Percentiles rank a stretch among this genome's conserved stretches.
These are phyloP conservation scores for Fusarium avenaceum DNA, from an alignment of 2,329 filamentous ascomycete species.

Conservation along the genomic window DNA sequence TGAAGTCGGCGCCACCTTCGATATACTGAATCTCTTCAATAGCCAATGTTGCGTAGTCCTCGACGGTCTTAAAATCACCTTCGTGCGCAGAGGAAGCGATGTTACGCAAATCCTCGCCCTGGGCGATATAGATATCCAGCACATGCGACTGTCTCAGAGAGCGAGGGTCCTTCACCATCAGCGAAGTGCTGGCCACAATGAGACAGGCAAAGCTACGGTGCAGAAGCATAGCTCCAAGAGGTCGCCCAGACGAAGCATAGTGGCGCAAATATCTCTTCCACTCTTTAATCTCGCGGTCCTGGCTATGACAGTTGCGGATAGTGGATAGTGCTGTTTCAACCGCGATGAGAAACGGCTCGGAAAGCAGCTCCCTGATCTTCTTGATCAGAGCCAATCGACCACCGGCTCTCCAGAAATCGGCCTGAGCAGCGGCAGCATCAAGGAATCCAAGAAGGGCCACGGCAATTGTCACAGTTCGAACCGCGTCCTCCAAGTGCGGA, in stretches of 20 bases:
- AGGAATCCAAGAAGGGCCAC: conserved; percentile 93
- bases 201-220: conserved; percentile 91
- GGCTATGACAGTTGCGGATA: conserved; percentile 81
- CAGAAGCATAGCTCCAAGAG: conserved; percentile 90
- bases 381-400: conserved; percentile 82
- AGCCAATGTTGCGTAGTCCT: conserved; percentile 78
- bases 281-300: conserved; percentile 77
- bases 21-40: conserved; percentile 87
- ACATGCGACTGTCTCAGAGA: conserved; percentile 73
- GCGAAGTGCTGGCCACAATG: conserved; percentile 81
- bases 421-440: conserved; percentile 81
- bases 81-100: conserved; percentile 56
- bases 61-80: conserved; percentile 68
- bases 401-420: conserved; percentile 82
- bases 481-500: conserved; percentile 74
- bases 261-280: conserved; percentile 90
- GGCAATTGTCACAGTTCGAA: conserved; percentile 79
- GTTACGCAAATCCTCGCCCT: conserved; percentile 61
- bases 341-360: conserved; percentile 85
- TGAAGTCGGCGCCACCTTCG: conserved; percentile 90
- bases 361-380: conserved; percentile 78
- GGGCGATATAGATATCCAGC: conserved; percentile 79
- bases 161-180: conserved; percentile 75
- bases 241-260: conserved; percentile 83
- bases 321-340: conserved; percentile 92